A percentile compares a stretch with the other conserved stretches of the same genome.
Conservation (phyloP, 1,139 yeast species). For the Kazachstania sp. region DNA sequence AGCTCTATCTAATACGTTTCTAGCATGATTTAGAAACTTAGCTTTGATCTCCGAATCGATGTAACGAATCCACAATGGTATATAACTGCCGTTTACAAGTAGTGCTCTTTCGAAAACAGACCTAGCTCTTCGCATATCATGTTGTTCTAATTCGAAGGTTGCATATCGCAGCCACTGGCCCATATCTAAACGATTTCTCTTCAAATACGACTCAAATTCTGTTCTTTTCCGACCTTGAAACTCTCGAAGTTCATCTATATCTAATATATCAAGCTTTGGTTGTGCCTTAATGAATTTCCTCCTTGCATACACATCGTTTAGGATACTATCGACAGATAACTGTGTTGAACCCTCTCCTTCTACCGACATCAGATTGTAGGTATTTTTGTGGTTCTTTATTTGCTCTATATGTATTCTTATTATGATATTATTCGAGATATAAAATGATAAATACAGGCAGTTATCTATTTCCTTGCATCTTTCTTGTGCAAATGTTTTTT, state of each 20-base stretch:
- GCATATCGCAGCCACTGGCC: conserved; percentile 95
- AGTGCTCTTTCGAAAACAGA: conserved; percentile 85
- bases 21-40: conserved; percentile 76
- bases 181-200: conserved; percentile 69
- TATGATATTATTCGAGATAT: no score
- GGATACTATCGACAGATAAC: conserved; percentile 9
- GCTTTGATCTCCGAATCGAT: conserved; percentile 67
- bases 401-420: no score
- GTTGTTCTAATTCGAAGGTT: conserved; percentile 73
- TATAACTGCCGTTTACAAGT: conserved; percentile 62
- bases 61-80: conserved; percentile 83
- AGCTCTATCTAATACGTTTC: conserved; percentile 76
- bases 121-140: conserved; percentile 69
- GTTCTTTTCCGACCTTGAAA: conserved; percentile 66
- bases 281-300: conserved; percentile 29
- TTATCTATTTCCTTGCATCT: no score
- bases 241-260: conserved; percentile 71
- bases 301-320: conserved; percentile 8
- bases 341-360: conserved; percentile 2
- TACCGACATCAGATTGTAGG: no score
- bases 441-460: no score
- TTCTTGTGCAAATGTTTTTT: no score
- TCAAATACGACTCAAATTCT: conserved; percentile 78
- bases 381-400: no score
- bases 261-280: conserved; percentile 53